Base-by-base conservation (phyloP, 2,329 filamentous ascomycete genomes). In the Clonostachys sp. region DNA sequence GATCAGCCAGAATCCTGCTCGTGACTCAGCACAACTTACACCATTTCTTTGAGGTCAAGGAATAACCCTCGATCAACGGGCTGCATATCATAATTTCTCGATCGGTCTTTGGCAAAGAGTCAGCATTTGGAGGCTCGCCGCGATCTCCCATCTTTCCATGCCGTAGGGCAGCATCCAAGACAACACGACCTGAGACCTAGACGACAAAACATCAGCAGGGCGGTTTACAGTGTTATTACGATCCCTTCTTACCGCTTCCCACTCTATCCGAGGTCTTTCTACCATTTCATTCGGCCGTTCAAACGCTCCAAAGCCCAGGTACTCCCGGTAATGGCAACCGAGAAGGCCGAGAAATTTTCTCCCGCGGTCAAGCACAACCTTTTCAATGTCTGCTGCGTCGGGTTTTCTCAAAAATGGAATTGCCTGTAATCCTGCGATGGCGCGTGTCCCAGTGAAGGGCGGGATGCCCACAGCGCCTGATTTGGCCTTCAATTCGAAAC, bases 261-360 rank as follows among this genome's bases (percentile, higher is more conserved):
- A 30, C 10, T 10, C 24, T 30, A 10, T 6, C 24, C 10, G 24
- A 30, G 24, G 24, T 10, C 24, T 24, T 24, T 9, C 24, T 30
- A 30, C 8, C 24, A 30, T 10, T 8, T 30, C 24, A 30, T 9
- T 4, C 24, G 8, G 24, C 24, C 9, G 9, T 10, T 30, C 9
- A 9, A 10, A 30, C 8, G 9, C 3, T 10, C 24, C 24, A 10
- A 58, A 59, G 18, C 70, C 66, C 8, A 57, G 63, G 53, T 76
- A 77, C 30, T 67, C 58, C 58, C 74, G 75, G 60, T 74, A 77
- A 50, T 74, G 66, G 49, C 70, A 71, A 3, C 73, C 74, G 1
- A 67, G 66, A 2, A 75, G 66, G 9, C 56, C 54, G 57, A 75
- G 71, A 39, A 77, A 78, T n/a, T 63, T 56, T 42, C 64, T 61